Evolutionary conservation across 495 filamentous ascomycete species (phyloP).

Genomic region (Penicillium dipodomyicola): DNA sequence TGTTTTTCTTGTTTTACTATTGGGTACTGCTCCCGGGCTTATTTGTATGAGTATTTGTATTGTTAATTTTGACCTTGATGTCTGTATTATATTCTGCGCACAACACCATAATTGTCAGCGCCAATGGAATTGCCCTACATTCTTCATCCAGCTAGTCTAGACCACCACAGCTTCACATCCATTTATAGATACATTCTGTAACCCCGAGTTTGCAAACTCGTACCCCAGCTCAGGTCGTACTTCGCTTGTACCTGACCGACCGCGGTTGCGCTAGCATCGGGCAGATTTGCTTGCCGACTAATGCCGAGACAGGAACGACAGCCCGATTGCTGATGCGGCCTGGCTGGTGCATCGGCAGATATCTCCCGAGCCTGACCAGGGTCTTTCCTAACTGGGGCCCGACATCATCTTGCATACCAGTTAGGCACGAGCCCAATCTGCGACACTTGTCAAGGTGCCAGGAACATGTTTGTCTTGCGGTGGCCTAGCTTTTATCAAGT

Average conservation of each 20-base stretch:
- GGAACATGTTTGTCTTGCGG: constrained; percentile 10
- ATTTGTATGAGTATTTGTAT: constrained; percentile 18
- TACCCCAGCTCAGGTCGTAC: not conserved
- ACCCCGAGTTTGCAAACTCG: constrained; percentile 3
- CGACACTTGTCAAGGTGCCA: constrained; percentile 10
- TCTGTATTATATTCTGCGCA: constrained; percentile 24
- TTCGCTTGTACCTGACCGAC: constrained; percentile 13
- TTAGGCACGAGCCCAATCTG: constrained; percentile 23
- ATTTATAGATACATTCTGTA: constrained; percentile 1
- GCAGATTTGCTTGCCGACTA: constrained; percentile 31
- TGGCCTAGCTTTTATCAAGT: constrained; percentile 1
- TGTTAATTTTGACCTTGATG: constrained; percentile 15
- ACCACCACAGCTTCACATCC: constrained; percentile 3
- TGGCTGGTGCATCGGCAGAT: constrained; percentile 19
- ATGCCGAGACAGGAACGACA: constrained; percentile 27
- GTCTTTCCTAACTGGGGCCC: constrained; percentile 11
- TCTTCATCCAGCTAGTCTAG: constrained; percentile 15
- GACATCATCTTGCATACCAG: constrained; percentile 26
- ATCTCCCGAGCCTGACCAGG: constrained; percentile 16
- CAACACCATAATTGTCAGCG: constrained; percentile 11
- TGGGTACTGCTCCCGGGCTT: constrained; percentile 12
- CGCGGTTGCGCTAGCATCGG: constrained; percentile 21
- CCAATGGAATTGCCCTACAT: constrained; percentile 9
- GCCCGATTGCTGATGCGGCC: constrained; percentile 22
- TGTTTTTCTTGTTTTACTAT: constrained; percentile 29